Conservation (phyloP, 2,329 filamentous ascomycete species). For the Fusarium graminum region DNA sequence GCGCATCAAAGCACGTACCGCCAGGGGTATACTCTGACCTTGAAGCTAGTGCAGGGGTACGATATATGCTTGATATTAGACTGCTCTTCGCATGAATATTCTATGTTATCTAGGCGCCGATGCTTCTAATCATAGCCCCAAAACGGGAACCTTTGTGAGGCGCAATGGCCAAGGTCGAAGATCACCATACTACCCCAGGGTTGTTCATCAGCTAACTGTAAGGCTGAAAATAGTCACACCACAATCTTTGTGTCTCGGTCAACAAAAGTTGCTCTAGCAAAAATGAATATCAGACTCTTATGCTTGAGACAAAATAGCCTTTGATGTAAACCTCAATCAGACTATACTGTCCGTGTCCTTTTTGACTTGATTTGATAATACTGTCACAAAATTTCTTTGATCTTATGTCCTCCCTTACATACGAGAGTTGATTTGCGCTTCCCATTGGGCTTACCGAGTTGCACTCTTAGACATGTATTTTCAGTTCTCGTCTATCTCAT, state of each 20-base stretch:
- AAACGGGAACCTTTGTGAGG: too few relatives aligned
- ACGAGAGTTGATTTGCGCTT: not conserved
- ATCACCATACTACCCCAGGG: too few relatives aligned
- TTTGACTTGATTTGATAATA: not conserved
- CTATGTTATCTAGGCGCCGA: not conserved
- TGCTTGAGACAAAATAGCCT: not conserved
- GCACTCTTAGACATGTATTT: not conserved
- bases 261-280: not conserved
- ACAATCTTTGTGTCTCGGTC: too few relatives aligned
- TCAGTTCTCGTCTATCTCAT: not conserved
- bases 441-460: not conserved
- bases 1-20: conserved; percentile 6
- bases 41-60: not conserved
- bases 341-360: not conserved
- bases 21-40: conserved; percentile 16
- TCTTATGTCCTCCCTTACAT: not conserved
- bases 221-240: too few relatives aligned
- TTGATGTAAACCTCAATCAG: not conserved
- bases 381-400: not conserved
- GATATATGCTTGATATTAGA: not conserved
- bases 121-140: not conserved
- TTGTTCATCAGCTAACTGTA: too few relatives aligned
- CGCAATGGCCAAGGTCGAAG: too few relatives aligned
- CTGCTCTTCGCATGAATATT: not conserved
- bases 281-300: not conserved